Base-by-base conservation (phyloP, 108 stramenopile species). In the Conticribra weissflogii region DNA sequence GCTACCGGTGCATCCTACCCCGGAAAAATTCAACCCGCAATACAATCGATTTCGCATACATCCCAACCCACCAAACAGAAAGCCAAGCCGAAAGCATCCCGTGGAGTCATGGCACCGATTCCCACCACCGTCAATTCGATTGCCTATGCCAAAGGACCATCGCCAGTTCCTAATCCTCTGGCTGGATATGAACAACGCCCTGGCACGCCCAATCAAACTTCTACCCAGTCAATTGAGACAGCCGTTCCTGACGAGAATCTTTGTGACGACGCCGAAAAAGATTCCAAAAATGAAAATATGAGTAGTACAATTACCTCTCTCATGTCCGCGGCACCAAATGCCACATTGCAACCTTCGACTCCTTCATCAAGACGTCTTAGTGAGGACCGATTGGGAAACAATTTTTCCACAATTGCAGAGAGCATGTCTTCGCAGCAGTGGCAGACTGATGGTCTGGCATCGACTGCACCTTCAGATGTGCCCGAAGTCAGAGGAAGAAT, bases 131-230 rank as follows among this genome's bases (percentile, higher is more conserved):
- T 41, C 59, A 36, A 52, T 69, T 59, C 62, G 47, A 21, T 22
- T 63, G 3, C 60, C 49, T 53, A 22, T 23, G 19, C 34, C 41
- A 0, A 21, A 17, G 25, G 28, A 23, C 33, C 66, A 33, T 44
- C 70, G 2, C 4, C 83, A 5, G 90, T 91, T 21, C 87, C 90
- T 17, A 86, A 87, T 57, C 89, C 89, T 19, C 66, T 88, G 21
- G 74, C 86, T 45, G 51, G 72, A 19, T 74, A 81, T 17, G 71
- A 82, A 44, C 36, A 59, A 72, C 64, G 0, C 49, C 46, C 64
- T 51, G n/a, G n/a, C n/a, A n/a, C n/a, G n/a, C n/a, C n/a, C n/a
- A n/a, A n/a, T n/a, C n/a, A n/a, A n/a, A n/a, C n/a, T n/a, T n/a
- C n/a, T n/a, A n/a, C n/a, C n/a, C n/a, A n/a, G n/a, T n/a, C n/a